A percentile compares a stretch with the other conserved stretches of the same genome.
phyloP scores from a whole-genome alignment of 208 protist genomes.

The Acanthamoeba lugdunensis region DNA sequence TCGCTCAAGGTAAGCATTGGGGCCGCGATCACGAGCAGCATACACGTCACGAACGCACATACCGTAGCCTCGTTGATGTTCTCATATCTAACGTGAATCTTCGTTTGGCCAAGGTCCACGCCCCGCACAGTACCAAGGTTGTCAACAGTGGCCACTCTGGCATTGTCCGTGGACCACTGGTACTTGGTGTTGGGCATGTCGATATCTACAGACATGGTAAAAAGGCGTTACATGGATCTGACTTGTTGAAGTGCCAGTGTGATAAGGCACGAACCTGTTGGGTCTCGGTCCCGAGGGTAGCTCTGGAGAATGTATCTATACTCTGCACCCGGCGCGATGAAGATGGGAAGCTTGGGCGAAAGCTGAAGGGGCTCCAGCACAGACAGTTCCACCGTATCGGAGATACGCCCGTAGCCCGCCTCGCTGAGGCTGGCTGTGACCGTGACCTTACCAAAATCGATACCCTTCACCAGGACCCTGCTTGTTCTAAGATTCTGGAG shows the following conservation, averaged over 20 bases:
- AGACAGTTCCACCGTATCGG: conserved; percentile 45
- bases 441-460: conserved; percentile 70
- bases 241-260: neutral
- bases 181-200: conserved; percentile 67
- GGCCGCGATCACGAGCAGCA: neutral
- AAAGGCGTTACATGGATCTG: neutral
- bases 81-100: conserved; percentile 45
- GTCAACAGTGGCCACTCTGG: conserved; percentile 55
- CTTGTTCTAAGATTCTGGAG: conserved; percentile 26
- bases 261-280: neutral
- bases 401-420: conserved; percentile 15
- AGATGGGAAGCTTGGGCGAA: conserved; percentile 53
- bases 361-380: conserved; percentile 69
- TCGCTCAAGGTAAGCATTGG: neutral
- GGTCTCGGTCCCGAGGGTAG: conserved; percentile 52
- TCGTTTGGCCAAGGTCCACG: conserved; percentile 19
- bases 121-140: conserved; percentile 29
- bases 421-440: conserved; percentile 64
- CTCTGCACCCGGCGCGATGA: conserved; percentile 54
- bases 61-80: conserved; percentile 73
- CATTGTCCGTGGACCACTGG: conserved; percentile 51
- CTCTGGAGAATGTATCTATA: conserved; percentile 33
- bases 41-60: neutral
- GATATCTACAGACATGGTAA: conserved; percentile 18
- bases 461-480: conserved; percentile 23